A percentile compares a stretch with the other conserved stretches of the same genome.
Evolutionary conservation across 2,329 filamentous ascomycete genomes (phyloP).

Genomic region (Ceratocystis smalleyi): DNA sequence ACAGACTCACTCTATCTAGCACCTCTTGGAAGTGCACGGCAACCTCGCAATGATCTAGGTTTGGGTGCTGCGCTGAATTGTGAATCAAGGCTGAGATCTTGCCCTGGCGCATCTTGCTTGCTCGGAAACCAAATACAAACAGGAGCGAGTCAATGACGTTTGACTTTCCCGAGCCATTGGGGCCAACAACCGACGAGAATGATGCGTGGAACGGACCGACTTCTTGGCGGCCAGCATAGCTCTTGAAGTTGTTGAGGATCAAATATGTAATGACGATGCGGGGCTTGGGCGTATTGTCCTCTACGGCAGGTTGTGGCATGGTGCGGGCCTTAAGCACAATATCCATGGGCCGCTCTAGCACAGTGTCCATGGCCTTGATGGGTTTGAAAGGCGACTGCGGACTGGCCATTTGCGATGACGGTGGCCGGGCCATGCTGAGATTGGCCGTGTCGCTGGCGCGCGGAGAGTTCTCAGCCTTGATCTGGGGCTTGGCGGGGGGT

Average conservation of each 20-base stretch:
- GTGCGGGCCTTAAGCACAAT: conserved; percentile 79
- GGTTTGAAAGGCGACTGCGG: conserved; percentile 45
- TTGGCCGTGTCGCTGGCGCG: conserved; percentile 33
- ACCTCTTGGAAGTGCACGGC: conserved; percentile 95
- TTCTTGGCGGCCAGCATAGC: conserved; percentile 87
- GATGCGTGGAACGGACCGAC: conserved; percentile 94
- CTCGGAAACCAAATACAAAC: conserved; percentile 97
- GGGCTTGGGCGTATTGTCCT: conserved; percentile 62
- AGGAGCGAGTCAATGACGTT: conserved; percentile 97
- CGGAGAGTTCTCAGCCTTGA: conserved; percentile 11
- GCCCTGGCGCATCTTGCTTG: conserved; percentile 97
- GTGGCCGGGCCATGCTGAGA: conserved; percentile 38
- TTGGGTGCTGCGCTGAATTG: conserved; percentile 75
- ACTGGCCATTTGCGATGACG: conserved; percentile 26
- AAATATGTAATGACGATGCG: conserved; percentile 88
- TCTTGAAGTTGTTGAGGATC: conserved; percentile 94
- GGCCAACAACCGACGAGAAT: conserved; percentile 93
- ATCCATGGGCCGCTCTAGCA: conserved; percentile 81
- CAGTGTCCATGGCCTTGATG: conserved; percentile 58
- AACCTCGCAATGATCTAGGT: conserved; percentile 84
- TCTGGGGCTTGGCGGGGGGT: conserved; percentile 7
- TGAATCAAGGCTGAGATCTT: conserved; percentile 97
- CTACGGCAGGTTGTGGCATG: conserved; percentile 48
- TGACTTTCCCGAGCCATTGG: conserved; percentile 95
- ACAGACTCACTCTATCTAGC: conserved; percentile 52